Evolutionary conservation across 2,329 filamentous ascomycete species (phyloP), one percentile per base, ranked within the genome.

Genomic region (Fusarium nygamai): DNA sequence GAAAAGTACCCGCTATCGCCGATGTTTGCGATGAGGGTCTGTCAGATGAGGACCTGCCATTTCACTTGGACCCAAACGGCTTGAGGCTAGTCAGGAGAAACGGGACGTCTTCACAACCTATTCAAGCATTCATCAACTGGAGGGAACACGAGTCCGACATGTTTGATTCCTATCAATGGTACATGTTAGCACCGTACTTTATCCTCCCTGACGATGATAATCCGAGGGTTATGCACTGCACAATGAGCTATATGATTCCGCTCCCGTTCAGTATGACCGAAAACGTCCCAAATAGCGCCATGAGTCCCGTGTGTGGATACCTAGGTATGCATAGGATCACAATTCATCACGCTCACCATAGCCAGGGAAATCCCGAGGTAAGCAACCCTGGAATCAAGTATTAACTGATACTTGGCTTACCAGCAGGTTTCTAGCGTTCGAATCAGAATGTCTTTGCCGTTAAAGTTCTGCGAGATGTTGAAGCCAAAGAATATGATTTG

Each of bases 191-290:
- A 0, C 47, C 29, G 4, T 33, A 31, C 29, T 50, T 50, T 8
- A 1, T 17, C 6, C 47, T 50, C 1, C 9, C 47, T 22, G 0
- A 22, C 14, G 3, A 33, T 17, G 14, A 48, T 33, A 29, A 33
- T 0, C 14, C 20, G 29, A n/a, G 6, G 9, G 4, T 31, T 17
- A 50, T 6, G 1, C 29, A n/a, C 3, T n/a, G 6, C 10, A n/a
- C 14, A 8, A 8, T 33, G 4, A 50, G 14, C 29, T 11, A 31
- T 5, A 50, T 50, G 47, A 10, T 33, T 16, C 29, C 47, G 6
- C 29, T 50, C 20, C 47, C 47, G 1, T 33, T n/a, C 9, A 3
- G 17, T 46, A 4, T 22, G 0, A 6, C 19, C 12, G 24, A 47
- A 29, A 29, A 3, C 17, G 8, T 47, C 5, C 17, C 5, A 10